Evolutionary conservation across 2,329 filamentous ascomycete genomes (phyloP), one percentile per base, ranked within the genome.

Genomic region (Epichloe scottii): DNA sequence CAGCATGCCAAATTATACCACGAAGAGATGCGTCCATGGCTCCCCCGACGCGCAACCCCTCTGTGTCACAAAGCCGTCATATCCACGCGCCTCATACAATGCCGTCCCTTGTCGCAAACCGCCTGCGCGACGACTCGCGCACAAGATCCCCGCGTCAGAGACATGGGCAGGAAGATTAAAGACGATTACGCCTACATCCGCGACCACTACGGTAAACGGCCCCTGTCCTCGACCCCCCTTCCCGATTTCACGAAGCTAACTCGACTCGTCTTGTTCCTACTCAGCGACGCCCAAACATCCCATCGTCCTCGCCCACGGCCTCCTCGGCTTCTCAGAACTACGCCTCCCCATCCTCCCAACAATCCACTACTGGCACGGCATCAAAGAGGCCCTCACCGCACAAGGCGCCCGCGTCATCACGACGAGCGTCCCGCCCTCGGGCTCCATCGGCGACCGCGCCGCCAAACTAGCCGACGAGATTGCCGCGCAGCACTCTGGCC

Each of bases 321-420:
- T 85, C 46, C 68, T 84, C 48, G 81, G 81, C 58, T 85, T 84
- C 61, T 72, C 77, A 38, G 75, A 82, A 60, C 68, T 84, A 21
- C 69, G 66, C 37, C 60, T 81, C 15, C 70, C 69, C 12, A 69
- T 73, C 1, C 66, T 83, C 3, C 79, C 79, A 0, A 64, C 74
- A 2, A 71, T 83, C 37, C 73, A 78, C 44, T 84, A 85, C 68
- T 85, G 81, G 81, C 74, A 75, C 55, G 81, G 81, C 48, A 84
- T 85, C 56, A 71, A 71, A 21, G 73, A 80, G 17, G 80, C 78
- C 12, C 70, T 85, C 43, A 63, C 58, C 6, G 71, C 73, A 7
- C 75, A 78, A 52, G 73, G 73, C 43, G 69, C 75, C 11, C 68
- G 74, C 55, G 78, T 84, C 49, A 75, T 83, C 53, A 78, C 76